phyloP scores from a whole-genome alignment of 2,329 filamentous ascomycete genomes.

The Amauroascus niger region DNA sequence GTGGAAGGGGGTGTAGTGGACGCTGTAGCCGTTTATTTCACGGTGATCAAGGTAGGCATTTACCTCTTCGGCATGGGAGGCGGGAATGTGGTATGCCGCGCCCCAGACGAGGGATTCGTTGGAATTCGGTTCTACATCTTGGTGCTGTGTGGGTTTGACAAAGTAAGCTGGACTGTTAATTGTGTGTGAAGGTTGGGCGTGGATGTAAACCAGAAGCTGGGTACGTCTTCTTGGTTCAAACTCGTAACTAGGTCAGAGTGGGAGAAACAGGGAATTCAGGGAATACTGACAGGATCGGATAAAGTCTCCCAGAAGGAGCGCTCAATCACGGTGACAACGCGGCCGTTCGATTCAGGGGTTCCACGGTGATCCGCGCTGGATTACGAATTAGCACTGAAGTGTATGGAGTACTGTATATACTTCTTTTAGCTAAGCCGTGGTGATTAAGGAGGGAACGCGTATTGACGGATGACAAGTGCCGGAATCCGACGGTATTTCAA shows the following conservation, averaged over 20 bases:
- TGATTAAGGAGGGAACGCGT: neutral
- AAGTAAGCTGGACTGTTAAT: constrained; percentile 1
- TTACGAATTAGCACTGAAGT: constrained; percentile 6
- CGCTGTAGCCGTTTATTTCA: constrained; percentile 94
- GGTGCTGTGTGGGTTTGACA: constrained; percentile 24
- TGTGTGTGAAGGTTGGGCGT: neutral
- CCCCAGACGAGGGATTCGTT: constrained; percentile 60
- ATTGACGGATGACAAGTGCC: neutral
- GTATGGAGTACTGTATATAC: neutral
- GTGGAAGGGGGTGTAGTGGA: constrained; percentile 81
- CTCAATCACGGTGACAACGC: constrained; percentile 88
- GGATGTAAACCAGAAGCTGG: neutral
- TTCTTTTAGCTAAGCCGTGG: neutral
- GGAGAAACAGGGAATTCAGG: neutral
- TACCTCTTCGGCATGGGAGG: constrained; percentile 65
- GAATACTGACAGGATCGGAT: constrained; percentile 12
- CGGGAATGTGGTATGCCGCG: constrained; percentile 74
- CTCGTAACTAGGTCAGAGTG: neutral
- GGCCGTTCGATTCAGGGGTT: constrained; percentile 74
- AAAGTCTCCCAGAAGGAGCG: constrained; percentile 65
- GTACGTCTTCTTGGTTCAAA: neutral
- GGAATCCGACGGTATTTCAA: constrained; percentile 1
- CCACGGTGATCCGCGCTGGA: constrained; percentile 85
- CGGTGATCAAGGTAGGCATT: constrained; percentile 86
- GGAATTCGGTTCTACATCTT: constrained; percentile 26